Base-by-base conservation (phyloP, 1,284 basidiomycete genomes). In the Cryptococcus neoformans region DNA sequence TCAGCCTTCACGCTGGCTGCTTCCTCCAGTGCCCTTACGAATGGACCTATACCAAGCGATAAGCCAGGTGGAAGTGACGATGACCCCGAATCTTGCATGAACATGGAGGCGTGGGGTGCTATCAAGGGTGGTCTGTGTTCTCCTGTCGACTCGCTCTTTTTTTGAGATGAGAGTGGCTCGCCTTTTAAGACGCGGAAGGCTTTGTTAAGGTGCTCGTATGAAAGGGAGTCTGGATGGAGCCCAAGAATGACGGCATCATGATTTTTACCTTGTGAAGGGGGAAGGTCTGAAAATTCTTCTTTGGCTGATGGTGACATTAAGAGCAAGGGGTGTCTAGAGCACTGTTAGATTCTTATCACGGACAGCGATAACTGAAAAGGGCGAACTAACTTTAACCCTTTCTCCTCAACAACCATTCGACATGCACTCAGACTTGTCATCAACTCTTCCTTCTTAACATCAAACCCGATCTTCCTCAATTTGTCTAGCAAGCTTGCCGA, bases 161-260 rank as follows among this genome's bases (percentile, higher is more conserved):
- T 45, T 49, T 41, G 36, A 50, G 56, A 9, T 56, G 64, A 49
- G 7, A 74, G 59, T 16, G 70, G 69, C 54, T 74, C 77, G 6
- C 64, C 56, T 11, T 72, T 66, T 6, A 89, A 80, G 16, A 89
- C 80, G 1, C 86, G 81, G 63, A 88, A 89, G 0, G 87, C 87
- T 8, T 79, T 79, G 70, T 87, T 87, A 53, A 89, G 79, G 14
- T 53, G 35, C 2, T 78, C 72, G 67, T 88, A 88, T 40, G 80
- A 78, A 60, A 88, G 79, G 2, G 78, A 65, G 0, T 76, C 62
- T 1, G 85, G 85, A 0, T 85, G 80, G 16, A 87, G 80, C 6
- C 87, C 87, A 12, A 89, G 70, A n/a, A 89, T 81, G 49, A 89
- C 86, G 0, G 83, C 79, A 65, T 89, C 85, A 66, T 82, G 81